Conservation (phyloP, 169 alveolate species). For the Hepatocystis sp. region DNA sequence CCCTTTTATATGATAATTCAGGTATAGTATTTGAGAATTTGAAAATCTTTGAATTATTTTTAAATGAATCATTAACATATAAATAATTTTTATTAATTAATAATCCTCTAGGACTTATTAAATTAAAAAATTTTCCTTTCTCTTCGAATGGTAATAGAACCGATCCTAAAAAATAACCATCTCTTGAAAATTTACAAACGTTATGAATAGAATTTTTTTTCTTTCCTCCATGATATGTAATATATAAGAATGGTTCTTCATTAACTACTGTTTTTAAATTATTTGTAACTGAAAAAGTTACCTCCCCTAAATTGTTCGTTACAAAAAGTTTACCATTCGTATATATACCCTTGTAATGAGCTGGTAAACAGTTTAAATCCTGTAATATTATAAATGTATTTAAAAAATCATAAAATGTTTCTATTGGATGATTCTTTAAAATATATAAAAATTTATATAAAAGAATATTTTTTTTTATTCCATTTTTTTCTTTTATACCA, state of each 20-base stretch:
- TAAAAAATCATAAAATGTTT: slow-evolving; percentile 64
- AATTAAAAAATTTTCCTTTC: slow-evolving; percentile 61
- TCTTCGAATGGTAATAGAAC: slow-evolving; percentile 72
- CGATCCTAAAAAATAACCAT: slow-evolving; percentile 74
- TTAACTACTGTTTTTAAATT: slow-evolving; percentile 16
- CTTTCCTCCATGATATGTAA: slow-evolving; percentile 75
- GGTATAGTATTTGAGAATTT: slow-evolving; percentile 31
- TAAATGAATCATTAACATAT: slow-evolving; percentile 69
- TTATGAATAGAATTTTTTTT: slow-evolving; percentile 71
- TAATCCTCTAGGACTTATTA: slow-evolving; percentile 70
- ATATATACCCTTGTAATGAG: slow-evolving; percentile 56
- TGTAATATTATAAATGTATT: slow-evolving; percentile 63
- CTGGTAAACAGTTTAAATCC: slow-evolving; percentile 73
- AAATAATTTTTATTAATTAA: slow-evolving; percentile 20
- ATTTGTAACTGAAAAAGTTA: slow-evolving; percentile 12
- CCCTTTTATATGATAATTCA: slow-evolving; percentile 62
- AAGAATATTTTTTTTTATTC: slow-evolving; percentile 36
- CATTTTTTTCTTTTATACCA: slow-evolving; percentile 25
- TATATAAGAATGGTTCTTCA: slow-evolving; percentile 58
- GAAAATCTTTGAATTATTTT: slow-evolving; percentile 50
- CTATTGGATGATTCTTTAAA: slow-evolving; percentile 48
- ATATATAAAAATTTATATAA: slow-evolving; percentile 56
- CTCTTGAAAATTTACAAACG: slow-evolving; percentile 73
- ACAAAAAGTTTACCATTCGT: slow-evolving; percentile 37
- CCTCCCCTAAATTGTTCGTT: slow-evolving; percentile 8